Evolutionary conservation across 1,284 basidiomycete species (phyloP), one percentile per base, ranked within the genome.

Genomic region (Wolfiporia cocos): DNA sequence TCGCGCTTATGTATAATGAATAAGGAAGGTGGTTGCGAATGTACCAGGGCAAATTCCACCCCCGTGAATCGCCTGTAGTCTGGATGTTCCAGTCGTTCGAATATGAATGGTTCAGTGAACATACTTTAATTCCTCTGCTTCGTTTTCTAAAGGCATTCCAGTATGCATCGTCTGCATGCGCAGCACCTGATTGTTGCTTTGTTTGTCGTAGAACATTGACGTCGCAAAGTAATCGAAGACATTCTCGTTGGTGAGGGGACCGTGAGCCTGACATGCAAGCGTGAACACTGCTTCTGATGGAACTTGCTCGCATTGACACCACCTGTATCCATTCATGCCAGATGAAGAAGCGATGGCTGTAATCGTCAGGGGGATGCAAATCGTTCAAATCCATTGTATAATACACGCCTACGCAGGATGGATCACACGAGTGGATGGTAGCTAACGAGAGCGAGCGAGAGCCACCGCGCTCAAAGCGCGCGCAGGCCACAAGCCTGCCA

Each of bases 181-280:
- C 34, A 92, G 67, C 21, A 87, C 80, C 57, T 91, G 86, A 59
- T 92, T 92, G 62, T 86, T 92, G 62, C 87, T 90, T 62, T 87
- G 81, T 59, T 88, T 87, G 65, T 92, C 89, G 61, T 89, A 92
- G 67, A 91, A 91, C 78, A 89, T 89, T 14, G 86, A 90, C 1
- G 77, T 76, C 14, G 82, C 70, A 58, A 92, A 92, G 65, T 92
- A 92, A 42, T 91, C 86, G 50, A 92, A 81, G 32, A 87, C 86
- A 56, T 86, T 89, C 47, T 83, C 76, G 11, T 71, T 61, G 3
- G 81, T 82, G 50, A 90, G 70, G 7, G 82, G 82, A 12, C 86
- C 86, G 52, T 86, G 78, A 18, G 81, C 86, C 78, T 85, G 61
- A 41, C 40, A 45, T 38, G 47, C 32, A 42, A 43, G 43, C 39